Evolutionary conservation across 2,329 filamentous ascomycete species (phyloP), one percentile per base, ranked within the genome.

Genomic region (Talaromyces sp.): DNA sequence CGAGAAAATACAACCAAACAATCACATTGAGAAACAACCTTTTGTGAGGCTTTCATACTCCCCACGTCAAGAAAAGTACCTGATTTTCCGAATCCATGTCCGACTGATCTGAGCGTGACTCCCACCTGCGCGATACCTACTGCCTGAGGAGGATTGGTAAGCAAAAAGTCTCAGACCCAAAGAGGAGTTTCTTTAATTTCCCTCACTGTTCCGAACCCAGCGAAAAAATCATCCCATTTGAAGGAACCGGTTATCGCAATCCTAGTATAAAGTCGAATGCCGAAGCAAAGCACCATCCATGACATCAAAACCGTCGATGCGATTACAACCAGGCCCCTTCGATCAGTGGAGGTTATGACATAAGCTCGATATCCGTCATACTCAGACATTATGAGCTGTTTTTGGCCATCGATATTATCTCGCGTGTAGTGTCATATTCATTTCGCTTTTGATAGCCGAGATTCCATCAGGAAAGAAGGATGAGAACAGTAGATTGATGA

Each of bases 21-120:
- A n/a, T n/a, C n/a, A n/a, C n/a, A n/a, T n/a, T n/a, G n/a, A n/a
- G n/a, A n/a, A n/a, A n/a, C n/a, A 52, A 52, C 48, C 48, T 52
- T 52, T 52, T 52, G 24, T 29, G 48, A 52, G 12, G 6, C 29
- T 6, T n/a, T 59, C 32, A 46, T 14, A 24, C 27, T 24, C 17
- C 64, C 63, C 46, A 52, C 53, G 46, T 62, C 43, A 7, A 67
- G 58, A 9, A 67, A 57, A 11, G 53, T 51, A 31, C 63, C 58
- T 12, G 64, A 63, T 57, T 63, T 64, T 14, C 68, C 69, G 19
- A 70, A 48, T 10, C 69, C 68, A 60, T 69, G 62, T 2, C 66
- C 57, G 7, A 70, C 61, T 5, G 63, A 62, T 31, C 66, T 53
- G 54, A 71, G 65, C 2, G 66, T 62, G 1, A 62, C 62, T 35